phyloP scores from a whole-genome alignment of 257 asterid species.

The Anisodus tanguticus region DNA sequence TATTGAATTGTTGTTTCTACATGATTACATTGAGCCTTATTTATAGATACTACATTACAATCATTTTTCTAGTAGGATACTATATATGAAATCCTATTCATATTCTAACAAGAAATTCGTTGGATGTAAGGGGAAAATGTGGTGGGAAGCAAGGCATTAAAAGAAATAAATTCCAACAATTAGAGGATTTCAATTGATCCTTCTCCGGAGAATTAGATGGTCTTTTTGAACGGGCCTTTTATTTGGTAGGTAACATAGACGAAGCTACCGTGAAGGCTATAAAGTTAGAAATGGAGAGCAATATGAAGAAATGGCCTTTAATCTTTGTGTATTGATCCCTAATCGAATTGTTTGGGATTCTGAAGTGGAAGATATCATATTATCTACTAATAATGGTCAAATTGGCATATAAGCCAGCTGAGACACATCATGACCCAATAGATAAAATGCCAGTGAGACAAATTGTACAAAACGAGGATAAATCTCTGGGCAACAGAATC shows the following conservation, averaged over 20 bases:
- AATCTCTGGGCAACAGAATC: background rate
- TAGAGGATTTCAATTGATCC: background rate
- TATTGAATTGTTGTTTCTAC: no score
- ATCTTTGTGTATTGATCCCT: background rate
- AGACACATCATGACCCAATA: slow-evolving; percentile 8
- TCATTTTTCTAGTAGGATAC: no score
- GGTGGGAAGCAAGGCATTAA: slow-evolving; percentile 4
- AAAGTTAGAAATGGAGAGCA: background rate
- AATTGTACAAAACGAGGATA: slow-evolving; percentile 16
- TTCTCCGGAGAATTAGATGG: background rate
- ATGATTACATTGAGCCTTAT: no score
- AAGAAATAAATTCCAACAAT: slow-evolving; percentile 8
- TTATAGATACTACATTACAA: no score
- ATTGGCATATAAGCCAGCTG: background rate
- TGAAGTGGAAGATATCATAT: background rate
- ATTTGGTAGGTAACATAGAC: background rate
- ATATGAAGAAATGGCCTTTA: background rate
- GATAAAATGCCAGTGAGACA: slow-evolving; percentile 4
- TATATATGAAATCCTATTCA: no score
- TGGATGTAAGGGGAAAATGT: background rate
- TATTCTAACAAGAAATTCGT: background rate
- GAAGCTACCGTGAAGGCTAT: background rate
- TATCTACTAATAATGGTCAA: slow-evolving; percentile 8
- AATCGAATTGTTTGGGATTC: slow-evolving; percentile 9
- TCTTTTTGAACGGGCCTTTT: background rate